Percentiles rank a stretch among this genome's conserved stretches.
Evolutionary conservation across 2,329 filamentous ascomycete genomes (phyloP).

Genomic region (Fusarium sp.): DNA sequence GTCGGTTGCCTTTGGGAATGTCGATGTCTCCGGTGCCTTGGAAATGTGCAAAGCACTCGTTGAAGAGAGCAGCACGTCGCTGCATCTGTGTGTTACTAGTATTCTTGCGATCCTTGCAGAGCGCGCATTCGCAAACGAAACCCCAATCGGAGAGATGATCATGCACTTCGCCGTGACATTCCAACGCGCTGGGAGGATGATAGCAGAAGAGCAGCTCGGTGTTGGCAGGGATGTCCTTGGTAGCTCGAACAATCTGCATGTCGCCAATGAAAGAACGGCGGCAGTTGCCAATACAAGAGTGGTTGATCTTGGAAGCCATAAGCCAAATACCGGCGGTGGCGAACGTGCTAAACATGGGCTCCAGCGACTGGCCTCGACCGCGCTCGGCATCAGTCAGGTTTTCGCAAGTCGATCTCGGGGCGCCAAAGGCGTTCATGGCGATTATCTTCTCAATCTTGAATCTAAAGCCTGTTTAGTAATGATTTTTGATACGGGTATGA

Average conservation of each 20-base stretch:
- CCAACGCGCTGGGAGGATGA: not conserved
- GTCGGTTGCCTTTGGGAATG: conserved; percentile 2
- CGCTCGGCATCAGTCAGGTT: not conserved
- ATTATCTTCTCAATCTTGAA: not conserved
- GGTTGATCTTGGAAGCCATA: not conserved
- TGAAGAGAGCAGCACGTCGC: conserved; percentile 28
- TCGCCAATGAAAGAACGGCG: not conserved
- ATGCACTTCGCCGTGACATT: not conserved
- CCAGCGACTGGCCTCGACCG: not conserved
- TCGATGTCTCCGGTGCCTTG: not conserved
- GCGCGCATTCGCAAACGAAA: not conserved
- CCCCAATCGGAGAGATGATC: not conserved
- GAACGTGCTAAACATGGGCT: not conserved
- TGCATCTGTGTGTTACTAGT: not conserved
- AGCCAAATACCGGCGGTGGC: not conserved
- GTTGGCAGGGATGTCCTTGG: not conserved
- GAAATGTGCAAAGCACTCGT: not conserved
- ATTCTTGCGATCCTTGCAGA: not conserved
- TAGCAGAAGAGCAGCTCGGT: not conserved
- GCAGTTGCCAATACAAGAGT: not conserved
- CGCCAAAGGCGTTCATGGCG: not conserved
- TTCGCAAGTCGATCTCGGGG: not conserved
- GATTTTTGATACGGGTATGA: accelerated
- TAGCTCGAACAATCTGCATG: not conserved
- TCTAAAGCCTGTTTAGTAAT: accelerated